Evolutionary conservation across 805 yeast genomes (phyloP), one percentile per base, ranked within the genome.

Genomic region (Candida nemodendra): DNA sequence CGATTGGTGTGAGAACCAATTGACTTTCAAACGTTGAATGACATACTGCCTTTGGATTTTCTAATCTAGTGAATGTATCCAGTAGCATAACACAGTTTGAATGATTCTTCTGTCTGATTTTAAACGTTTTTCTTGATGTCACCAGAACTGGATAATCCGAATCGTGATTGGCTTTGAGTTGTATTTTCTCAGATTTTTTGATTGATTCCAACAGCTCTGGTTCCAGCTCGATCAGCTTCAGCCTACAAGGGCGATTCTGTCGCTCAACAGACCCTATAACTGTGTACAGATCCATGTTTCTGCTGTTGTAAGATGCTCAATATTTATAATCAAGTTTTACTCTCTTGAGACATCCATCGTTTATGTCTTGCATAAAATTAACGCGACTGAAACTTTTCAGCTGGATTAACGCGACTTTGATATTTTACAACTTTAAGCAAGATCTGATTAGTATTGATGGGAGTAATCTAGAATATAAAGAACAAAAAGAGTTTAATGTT

Each of bases 71-170:
- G 5, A 41, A 28, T 1, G 36, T 8, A 7, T 47, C 26, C 56
- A 77, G 55, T 16, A 89, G 44, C 48, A 88, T 57, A n/a, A 85
- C 80, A 4, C 91, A 75, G 58, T 91, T 89, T 6, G 96, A 84
- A 59, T 91, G 97, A 55, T 87, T 86, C 66, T 84, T 81, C 52
- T 84, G 90, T 36, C 87, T 70, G 13, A 89, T 50, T 30, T 69
- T 66, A 75, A 77, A 89, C 0, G 95, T 84, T 34, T 68, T 59
- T 19, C 62, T 47, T 3, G 62, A 48, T 1, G 91, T 75, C 41
- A 90, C 82, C 12, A 88, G 57, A 21, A 78, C 87, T 7, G 85
- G 74, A 30, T 70, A 37, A 27, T 26, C 49, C n/a, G 18, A 34
- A 15, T 12, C 25, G 31, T 18, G 33, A 21, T 34, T 47, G 29